Evolutionary conservation across 495 filamentous ascomycete species (phyloP), one percentile per base, ranked within the genome.

Genomic region (Cryomyces antarcticus): DNA sequence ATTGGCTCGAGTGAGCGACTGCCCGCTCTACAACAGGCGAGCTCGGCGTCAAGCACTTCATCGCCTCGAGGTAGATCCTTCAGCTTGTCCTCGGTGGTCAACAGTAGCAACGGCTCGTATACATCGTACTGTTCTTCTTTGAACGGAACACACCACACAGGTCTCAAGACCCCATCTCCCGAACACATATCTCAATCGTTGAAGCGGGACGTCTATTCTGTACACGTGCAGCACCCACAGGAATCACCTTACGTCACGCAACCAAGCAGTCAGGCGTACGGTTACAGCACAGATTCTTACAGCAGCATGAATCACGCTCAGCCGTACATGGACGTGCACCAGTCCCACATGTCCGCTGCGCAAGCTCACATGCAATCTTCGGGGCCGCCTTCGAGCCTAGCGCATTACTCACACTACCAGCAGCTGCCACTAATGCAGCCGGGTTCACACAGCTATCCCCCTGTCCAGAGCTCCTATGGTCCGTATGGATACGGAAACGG

Each of bases 391-490:
- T 71, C 79, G 43, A 67, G 70, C 42, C 68, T 89, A 56, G 62
- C 68, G 12, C 78, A 77, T 46, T 85, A 78, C 55, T 67, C 77
- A 12, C 75, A 77, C 43, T 78, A 78, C 46, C 78, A 75, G 42
- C 82, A 86, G 44, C 85, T 86, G 1, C 74, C 85, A 12, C 63
- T 88, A 0, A 57, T 94, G 45, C 89, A 89, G 52, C 86, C 88
- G 2, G 80, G 77, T 0, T 75, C 81, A 0, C 61, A 62, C 4
- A 72, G 70, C 43, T 93, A 93, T 56, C 60, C 73, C 6, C 68
- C 74, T 3, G 68, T 75, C 2, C 68, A 73, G 10, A 62, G 67
- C 34, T 65, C 69, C 0, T 85, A 83, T 49, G 63, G 64, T 35
- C 76, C 80, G 49, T 92, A 93, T 57, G 66, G 64, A 17, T 94